A percentile compares a stretch with the other conserved stretches of the same genome.
Evolutionary conservation across 192 early-diverging fungal genomes (phyloP).

Genomic region (Nowakowskiella sp.): DNA sequence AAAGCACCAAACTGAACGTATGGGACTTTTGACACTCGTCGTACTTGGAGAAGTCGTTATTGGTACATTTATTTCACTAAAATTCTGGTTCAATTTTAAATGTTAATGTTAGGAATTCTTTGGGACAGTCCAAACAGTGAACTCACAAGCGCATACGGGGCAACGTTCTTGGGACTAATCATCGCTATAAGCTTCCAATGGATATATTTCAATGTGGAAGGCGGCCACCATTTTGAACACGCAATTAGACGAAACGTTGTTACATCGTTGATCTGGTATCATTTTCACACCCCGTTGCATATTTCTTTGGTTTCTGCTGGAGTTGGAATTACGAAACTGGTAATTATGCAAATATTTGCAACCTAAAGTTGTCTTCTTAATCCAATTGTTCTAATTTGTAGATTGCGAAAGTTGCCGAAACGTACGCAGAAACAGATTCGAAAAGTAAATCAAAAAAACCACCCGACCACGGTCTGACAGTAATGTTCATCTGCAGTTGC

Average conservation of each 20-base stretch:
- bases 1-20: slow-evolving; percentile 27
- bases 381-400: too few relatives aligned
- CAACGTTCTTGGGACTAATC: slow-evolving; percentile 5
- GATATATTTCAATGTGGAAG: slow-evolving; percentile 9
- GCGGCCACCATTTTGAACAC: slow-evolving; percentile 3
- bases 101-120: slow-evolving; percentile 1
- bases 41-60: slow-evolving; percentile 28
- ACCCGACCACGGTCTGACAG: too few relatives aligned
- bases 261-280: slow-evolving; percentile 1
- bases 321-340: not conserved
- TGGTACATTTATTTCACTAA: too few relatives aligned
- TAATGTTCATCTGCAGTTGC: too few relatives aligned
- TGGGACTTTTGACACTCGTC: slow-evolving; percentile 28
- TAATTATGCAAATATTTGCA: not conserved
- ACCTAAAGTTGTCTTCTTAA: too few relatives aligned
- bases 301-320: not conserved
- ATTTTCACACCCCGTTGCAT: slow-evolving; percentile 6
- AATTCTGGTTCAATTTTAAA: too few relatives aligned
- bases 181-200: slow-evolving; percentile 6
- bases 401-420: too few relatives aligned
- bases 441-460: too few relatives aligned
- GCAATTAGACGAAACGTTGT: slow-evolving; percentile 3
- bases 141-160: slow-evolving; percentile 2
- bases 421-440: too few relatives aligned
- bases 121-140: not conserved